Evolutionary conservation across 805 yeast species (phyloP).

Genomic region (Sugiyamaella valdiviana): DNA sequence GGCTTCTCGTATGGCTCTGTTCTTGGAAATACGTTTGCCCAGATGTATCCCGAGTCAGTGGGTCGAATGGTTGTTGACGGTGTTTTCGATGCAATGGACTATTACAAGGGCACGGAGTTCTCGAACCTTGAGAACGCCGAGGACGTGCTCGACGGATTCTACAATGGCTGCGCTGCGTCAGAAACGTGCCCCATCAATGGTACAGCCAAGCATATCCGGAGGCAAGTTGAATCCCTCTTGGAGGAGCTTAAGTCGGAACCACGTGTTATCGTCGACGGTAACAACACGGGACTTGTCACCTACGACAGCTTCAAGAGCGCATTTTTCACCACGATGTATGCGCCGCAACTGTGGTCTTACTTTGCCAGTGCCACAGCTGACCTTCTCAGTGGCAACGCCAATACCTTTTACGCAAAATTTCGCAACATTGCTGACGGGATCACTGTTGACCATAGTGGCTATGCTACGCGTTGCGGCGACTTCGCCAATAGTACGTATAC

Average conservation of each 20-base stretch:
- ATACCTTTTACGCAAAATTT: conserved; percentile 6
- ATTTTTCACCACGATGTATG: conserved; percentile 17
- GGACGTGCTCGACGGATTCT: conserved; percentile 12
- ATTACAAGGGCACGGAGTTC: conserved; percentile 19
- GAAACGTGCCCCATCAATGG: conserved; percentile 3
- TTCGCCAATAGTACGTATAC: neutral
- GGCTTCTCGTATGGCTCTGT: conserved; percentile 24
- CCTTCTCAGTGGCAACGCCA: conserved; percentile 9
- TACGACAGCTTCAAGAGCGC: conserved; percentile 4
- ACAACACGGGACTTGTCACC: conserved; percentile 9
- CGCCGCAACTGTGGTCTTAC: conserved; percentile 15
- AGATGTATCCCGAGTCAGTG: conserved; percentile 20
- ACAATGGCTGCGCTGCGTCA: conserved; percentile 12
- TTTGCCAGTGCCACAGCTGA: conserved; percentile 13
- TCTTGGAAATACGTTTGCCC: conserved; percentile 23
- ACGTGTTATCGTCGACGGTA: conserved; percentile 9
- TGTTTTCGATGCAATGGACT: conserved; percentile 18
- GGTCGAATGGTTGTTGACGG: conserved; percentile 22
- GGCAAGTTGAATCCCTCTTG: conserved; percentile 5
- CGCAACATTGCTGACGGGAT: neutral
- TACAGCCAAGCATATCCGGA: conserved; percentile 6
- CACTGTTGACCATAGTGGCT: conserved; percentile 7
- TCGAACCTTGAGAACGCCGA: conserved; percentile 16
- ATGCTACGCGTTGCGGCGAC: conserved; percentile 12
- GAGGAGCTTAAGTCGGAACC: conserved; percentile 9